Conservation (phyloP, 2,329 filamentous ascomycete genomes). For the Arthrobotrys musiformis region DNA sequence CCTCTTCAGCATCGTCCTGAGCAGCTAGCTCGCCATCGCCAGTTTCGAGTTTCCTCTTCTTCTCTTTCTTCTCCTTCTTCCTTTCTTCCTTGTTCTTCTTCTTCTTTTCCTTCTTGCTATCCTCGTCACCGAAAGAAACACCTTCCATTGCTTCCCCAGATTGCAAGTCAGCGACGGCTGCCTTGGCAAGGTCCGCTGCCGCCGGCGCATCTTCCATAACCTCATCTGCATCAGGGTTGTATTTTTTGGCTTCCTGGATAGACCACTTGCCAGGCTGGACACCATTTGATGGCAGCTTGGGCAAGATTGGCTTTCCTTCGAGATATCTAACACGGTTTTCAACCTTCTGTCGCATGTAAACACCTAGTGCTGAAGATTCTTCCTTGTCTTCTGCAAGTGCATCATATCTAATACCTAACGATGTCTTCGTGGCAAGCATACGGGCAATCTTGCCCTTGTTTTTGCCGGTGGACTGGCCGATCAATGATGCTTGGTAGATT, state of each 20-base stretch:
- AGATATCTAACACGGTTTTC: slow-evolving; percentile 80
- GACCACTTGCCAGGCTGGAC: slow-evolving; percentile 86
- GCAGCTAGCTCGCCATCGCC: slow-evolving; percentile 1
- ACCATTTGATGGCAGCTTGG: slow-evolving; percentile 78
- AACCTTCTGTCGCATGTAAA: slow-evolving; percentile 75
- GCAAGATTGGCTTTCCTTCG: slow-evolving; percentile 88
- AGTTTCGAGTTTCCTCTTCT: slow-evolving; percentile 54
- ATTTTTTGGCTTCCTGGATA: slow-evolving; percentile 90
- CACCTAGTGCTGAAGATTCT: slow-evolving; percentile 83
- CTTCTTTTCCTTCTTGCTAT: slow-evolving; percentile 55
- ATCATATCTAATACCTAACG: slow-evolving; percentile 91
- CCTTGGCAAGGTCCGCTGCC: slow-evolving; percentile 64
- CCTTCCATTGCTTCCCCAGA: slow-evolving; percentile 62
- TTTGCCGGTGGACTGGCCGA: slow-evolving; percentile 95
- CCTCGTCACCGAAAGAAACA: slow-evolving; percentile 61
- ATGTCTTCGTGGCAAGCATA: slow-evolving; percentile 92
- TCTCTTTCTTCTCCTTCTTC: slow-evolving; percentile 63
- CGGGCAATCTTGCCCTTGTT: slow-evolving; percentile 99
- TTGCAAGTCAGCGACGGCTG: slow-evolving; percentile 66
- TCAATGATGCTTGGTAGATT: slow-evolving; percentile 90
- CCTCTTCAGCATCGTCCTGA: not conserved
- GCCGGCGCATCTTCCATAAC: slow-evolving; percentile 75
- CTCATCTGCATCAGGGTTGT: slow-evolving; percentile 93
- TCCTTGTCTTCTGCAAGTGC: slow-evolving; percentile 90
- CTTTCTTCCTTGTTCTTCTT: slow-evolving; percentile 61